Evolutionary conservation across 495 filamentous ascomycete species (phyloP).

Genomic region (Clavariopsis aquatica): DNA sequence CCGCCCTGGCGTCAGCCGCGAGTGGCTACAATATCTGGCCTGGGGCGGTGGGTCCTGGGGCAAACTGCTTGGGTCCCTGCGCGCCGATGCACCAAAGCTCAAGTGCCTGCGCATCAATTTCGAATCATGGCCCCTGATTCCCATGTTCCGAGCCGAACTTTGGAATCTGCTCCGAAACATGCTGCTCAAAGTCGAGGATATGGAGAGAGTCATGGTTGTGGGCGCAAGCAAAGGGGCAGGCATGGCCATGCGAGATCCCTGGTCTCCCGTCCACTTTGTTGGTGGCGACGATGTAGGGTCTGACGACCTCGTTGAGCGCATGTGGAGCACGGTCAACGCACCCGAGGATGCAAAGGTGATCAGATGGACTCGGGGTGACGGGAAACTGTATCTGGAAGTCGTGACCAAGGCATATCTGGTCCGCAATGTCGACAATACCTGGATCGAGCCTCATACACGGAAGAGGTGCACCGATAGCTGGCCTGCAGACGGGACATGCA

Average conservation of each 20-base stretch:
- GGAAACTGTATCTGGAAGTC: slow-evolving; percentile 26
- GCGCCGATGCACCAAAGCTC: slow-evolving; percentile 14
- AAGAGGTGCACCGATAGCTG: slow-evolving; percentile 11
- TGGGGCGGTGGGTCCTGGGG: slow-evolving; percentile 18
- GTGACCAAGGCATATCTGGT: slow-evolving; percentile 16
- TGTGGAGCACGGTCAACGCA: slow-evolving; percentile 22
- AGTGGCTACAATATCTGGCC: slow-evolving; percentile 31
- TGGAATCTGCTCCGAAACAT: slow-evolving; percentile 28
- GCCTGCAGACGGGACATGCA: slow-evolving; percentile 31
- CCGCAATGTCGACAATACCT: slow-evolving; percentile 7
- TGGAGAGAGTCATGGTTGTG: slow-evolving; percentile 28
- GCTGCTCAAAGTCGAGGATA: slow-evolving; percentile 16
- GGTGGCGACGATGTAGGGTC: slow-evolving; percentile 30
- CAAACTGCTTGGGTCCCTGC: slow-evolving; percentile 21
- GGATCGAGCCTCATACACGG: slow-evolving; percentile 1
- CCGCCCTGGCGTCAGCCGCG: slow-evolving; percentile 15
- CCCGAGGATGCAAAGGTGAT: slow-evolving; percentile 24
- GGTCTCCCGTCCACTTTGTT: slow-evolving; percentile 34
- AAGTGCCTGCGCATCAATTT: slow-evolving; percentile 31
- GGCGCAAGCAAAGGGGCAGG: slow-evolving; percentile 19
- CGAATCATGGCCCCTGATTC: slow-evolving; percentile 22
- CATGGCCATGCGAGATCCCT: slow-evolving; percentile 28
- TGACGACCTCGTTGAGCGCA: slow-evolving; percentile 26
- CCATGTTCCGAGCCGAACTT: slow-evolving; percentile 23
- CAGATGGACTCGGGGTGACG: slow-evolving; percentile 21